Percentiles rank a stretch among this genome's conserved stretches.
Conservation (phyloP, 2,329 filamentous ascomycete species). For the Fusarium sp. region DNA sequence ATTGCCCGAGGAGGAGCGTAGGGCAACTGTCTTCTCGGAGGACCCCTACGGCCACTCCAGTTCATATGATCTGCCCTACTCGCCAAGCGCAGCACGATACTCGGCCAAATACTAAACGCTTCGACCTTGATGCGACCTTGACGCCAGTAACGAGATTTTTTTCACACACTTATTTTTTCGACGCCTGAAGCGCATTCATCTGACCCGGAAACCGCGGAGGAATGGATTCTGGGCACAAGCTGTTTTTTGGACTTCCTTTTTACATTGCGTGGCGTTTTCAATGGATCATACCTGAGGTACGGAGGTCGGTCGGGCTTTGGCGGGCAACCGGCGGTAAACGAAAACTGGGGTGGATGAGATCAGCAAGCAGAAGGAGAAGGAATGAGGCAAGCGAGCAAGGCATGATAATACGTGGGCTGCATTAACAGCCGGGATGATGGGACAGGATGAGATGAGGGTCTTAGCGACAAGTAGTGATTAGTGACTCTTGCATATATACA, state of each 20-base stretch:
- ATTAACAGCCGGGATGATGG: not conserved
- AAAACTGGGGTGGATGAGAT: conserved; percentile 13
- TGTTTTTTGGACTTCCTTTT: conserved; percentile 22
- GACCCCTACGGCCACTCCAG: conserved; percentile 70
- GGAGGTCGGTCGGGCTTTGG: conserved; percentile 3
- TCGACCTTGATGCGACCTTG: conserved; percentile 8
- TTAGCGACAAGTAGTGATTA: conserved; percentile 11
- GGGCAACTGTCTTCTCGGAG: conserved; percentile 77
- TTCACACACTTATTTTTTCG: conserved; percentile 24
- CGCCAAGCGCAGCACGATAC: conserved; percentile 55
- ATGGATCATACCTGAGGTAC: conserved; percentile 17
- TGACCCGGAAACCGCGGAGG: not conserved
- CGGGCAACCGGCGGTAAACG: conserved; percentile 8
- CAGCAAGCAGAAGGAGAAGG: conserved; percentile 9
- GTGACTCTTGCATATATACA: conserved; percentile 24
- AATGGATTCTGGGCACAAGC: conserved; percentile 5
- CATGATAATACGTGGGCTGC: conserved; percentile 25
- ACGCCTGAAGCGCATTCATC: conserved; percentile 15
- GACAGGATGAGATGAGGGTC: conserved; percentile 2
- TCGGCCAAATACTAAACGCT: conserved; percentile 58
- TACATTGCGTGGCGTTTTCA: conserved; percentile 39
- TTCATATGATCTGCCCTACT: conserved; percentile 63
- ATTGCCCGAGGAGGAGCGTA: conserved; percentile 81
- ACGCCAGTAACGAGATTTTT: conserved; percentile 31
- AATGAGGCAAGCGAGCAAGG: conserved; percentile 1